phyloP scores from a whole-genome alignment of 352 stramenopile genomes.

The Phytopythium chamaehyphon region DNA sequence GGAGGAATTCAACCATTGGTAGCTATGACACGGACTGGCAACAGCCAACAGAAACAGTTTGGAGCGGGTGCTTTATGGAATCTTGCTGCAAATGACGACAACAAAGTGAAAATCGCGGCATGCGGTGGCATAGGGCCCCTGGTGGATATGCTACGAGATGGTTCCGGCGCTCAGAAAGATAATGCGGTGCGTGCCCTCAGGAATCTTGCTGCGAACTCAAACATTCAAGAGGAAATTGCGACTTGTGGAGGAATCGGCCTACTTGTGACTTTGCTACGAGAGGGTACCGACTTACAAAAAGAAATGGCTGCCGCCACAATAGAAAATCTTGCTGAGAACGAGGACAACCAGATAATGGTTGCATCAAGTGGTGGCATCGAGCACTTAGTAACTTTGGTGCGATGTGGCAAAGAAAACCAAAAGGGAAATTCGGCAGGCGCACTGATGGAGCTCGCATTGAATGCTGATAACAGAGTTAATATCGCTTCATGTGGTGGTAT shows the following conservation, averaged over 20 bases:
- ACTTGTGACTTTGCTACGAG: background rate
- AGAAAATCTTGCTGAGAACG: background rate
- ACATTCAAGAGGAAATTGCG: background rate
- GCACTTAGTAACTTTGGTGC: background rate
- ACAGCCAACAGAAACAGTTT: background rate
- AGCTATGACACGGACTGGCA: background rate
- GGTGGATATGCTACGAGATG: background rate
- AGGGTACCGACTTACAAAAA: background rate
- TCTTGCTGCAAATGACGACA: background rate
- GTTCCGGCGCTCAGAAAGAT: background rate
- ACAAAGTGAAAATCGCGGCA: background rate
- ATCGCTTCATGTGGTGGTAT: background rate
- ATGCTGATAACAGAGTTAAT: background rate
- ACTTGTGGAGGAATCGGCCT: background rate
- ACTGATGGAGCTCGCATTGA: background rate
- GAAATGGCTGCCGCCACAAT: background rate
- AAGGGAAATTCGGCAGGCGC: constrained; percentile 2
- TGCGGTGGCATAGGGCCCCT: background rate
- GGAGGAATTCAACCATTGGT: background rate
- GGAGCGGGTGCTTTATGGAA: background rate
- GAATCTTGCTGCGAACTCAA: background rate
- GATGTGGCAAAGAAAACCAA: background rate
- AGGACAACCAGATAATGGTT: background rate
- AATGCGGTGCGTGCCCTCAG: background rate
- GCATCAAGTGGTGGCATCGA: constrained; percentile 1